A percentile compares a stretch with the other conserved stretches of the same genome.
These are phyloP conservation scores for Panellus pusillus DNA, from an alignment of 768 basidiomycete species.

Conservation along the genomic window DNA sequence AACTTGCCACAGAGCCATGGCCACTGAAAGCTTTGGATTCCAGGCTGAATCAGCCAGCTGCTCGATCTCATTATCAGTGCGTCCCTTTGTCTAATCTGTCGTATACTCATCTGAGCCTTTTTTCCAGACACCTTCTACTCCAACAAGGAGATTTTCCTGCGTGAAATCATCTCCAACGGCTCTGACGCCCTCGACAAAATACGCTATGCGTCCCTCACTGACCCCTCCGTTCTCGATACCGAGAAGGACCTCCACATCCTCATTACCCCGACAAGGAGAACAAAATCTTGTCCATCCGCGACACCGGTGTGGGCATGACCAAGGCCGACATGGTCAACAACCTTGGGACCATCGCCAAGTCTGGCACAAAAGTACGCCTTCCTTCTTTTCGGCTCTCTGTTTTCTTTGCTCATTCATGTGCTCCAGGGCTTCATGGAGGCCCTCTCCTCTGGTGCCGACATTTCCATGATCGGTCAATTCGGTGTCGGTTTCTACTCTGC, in stretches of 20 bases:
- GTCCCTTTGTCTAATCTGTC: slow-evolving; percentile 30
- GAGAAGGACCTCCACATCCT: slow-evolving; percentile 94
- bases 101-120: slow-evolving; percentile 2
- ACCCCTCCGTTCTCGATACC: slow-evolving; percentile 84
- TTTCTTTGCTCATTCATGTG: background rate
- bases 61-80: slow-evolving; percentile 98
- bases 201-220: slow-evolving; percentile 94
- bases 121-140: slow-evolving; percentile 97
- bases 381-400: slow-evolving; percentile 4
- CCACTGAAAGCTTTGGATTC: slow-evolving; percentile 90
- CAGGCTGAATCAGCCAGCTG: slow-evolving; percentile 99
- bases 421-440: slow-evolving; percentile 98
- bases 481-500: slow-evolving; percentile 99
- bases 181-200: slow-evolving; percentile 99
- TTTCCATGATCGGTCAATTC: slow-evolving; percentile 98
- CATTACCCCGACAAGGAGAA: slow-evolving; percentile 95
- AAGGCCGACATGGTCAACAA: slow-evolving; percentile 99
- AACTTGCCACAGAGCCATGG: slow-evolving; percentile 46
- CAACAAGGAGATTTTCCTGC: slow-evolving; percentile 99
- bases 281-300: slow-evolving; percentile 87
- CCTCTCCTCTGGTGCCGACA: slow-evolving; percentile 83
- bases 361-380: slow-evolving; percentile 76
- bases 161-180: slow-evolving; percentile 94
- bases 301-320: slow-evolving; percentile 99
- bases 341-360: slow-evolving; percentile 94